These are phyloP conservation scores for Ploettnerulaceae sp. DNA, from an alignment of 2,329 filamentous ascomycete genomes.

Conservation along the genomic window DNA sequence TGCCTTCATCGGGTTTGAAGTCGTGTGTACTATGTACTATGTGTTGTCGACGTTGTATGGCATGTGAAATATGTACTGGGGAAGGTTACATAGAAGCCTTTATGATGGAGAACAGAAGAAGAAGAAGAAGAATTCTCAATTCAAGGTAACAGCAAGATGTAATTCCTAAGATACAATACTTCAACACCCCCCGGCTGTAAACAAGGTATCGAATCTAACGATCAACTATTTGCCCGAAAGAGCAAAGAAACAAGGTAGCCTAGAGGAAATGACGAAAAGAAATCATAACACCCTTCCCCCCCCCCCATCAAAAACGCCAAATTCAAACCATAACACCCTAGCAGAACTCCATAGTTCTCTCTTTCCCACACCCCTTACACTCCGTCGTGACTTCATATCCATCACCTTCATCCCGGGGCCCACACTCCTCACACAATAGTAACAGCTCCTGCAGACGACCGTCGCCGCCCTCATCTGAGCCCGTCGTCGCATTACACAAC, in stretches of 20 bases:
- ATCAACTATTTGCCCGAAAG: not conserved
- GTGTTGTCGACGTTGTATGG: not conserved
- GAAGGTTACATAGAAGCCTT: not conserved
- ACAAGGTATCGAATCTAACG: not conserved
- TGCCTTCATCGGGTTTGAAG: too few species aligned
- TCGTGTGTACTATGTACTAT: not conserved
- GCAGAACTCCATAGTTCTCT: constrained; percentile 11
- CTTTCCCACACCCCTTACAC: constrained; percentile 20
- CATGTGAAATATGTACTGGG: not conserved
- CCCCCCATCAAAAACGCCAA: too few species aligned
- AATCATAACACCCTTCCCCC: too few species aligned
- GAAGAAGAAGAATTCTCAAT: not conserved
- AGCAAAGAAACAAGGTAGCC: too few species aligned
- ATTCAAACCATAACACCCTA: not conserved
- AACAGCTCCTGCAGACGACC: not conserved
- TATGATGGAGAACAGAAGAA: not conserved
- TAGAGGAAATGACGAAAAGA: too few species aligned
- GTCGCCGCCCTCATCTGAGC: constrained; percentile 2
- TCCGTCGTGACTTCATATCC: constrained; percentile 14
- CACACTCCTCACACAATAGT: constrained; percentile 25
- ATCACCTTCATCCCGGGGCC: constrained; percentile 15
- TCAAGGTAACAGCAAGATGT: not conserved
- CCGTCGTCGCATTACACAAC: not conserved
- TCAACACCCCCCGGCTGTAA: not conserved
- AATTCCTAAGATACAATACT: too few species aligned